Evolutionary conservation across 768 basidiomycete species (phyloP).

Genomic region (Antrodiella citrinella): DNA sequence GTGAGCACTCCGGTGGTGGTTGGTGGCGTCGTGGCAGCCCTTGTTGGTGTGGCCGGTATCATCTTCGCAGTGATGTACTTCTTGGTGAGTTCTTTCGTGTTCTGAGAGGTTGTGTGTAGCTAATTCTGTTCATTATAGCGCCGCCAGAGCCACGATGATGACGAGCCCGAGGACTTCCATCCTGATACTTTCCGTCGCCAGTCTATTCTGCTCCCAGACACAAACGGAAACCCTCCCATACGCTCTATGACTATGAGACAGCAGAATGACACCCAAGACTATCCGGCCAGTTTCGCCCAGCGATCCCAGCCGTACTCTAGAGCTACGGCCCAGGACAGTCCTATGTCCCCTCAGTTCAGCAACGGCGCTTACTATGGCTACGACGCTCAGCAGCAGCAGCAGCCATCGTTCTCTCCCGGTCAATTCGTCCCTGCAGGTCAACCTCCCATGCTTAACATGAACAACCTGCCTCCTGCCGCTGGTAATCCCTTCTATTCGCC

Average conservation of each 20-base stretch:
- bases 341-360: not conserved
- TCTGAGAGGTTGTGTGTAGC: not conserved
- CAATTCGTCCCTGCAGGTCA: slow-evolving; percentile 23
- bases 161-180: slow-evolving; percentile 33
- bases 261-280: slow-evolving; percentile 5
- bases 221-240: not conserved
- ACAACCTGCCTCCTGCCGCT: slow-evolving; percentile 19
- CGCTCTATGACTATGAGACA: not conserved
- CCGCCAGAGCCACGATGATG: slow-evolving; percentile 21
- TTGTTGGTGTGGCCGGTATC: slow-evolving; percentile 26
- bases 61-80: slow-evolving; percentile 26
- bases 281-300: slow-evolving; percentile 5
- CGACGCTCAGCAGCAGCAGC: slow-evolving; percentile 9
- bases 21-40: slow-evolving; percentile 27
- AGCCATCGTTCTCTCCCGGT: slow-evolving; percentile 28
- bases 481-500: slow-evolving; percentile 32
- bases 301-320: not conserved
- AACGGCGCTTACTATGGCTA: slow-evolving; percentile 11
- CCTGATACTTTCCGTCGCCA: slow-evolving; percentile 52
- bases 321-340: not conserved
- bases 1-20: slow-evolving; percentile 11
- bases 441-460: slow-evolving; percentile 10
- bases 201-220: slow-evolving; percentile 49
- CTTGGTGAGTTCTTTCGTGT: slow-evolving; percentile 21
- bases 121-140: slow-evolving; percentile 12